Conservation (phyloP, 2,329 filamentous ascomycete genomes). For the Lizonia empirigonia region DNA sequence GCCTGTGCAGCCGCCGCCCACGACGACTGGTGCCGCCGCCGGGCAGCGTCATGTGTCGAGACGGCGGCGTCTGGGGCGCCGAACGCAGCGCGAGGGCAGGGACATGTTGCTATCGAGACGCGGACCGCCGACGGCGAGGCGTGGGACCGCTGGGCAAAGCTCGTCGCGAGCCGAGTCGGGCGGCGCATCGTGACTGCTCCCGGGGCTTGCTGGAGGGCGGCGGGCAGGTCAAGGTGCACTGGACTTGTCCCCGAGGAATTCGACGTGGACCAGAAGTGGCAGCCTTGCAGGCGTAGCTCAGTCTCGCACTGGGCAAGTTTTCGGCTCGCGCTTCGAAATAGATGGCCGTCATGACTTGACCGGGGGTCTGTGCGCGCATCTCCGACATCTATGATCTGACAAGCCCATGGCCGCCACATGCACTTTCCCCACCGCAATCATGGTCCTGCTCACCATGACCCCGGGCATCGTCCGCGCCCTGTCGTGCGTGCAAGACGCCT, state of each 20-base stretch:
- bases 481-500: slow-evolving; percentile 36
- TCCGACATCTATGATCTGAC: slow-evolving; percentile 7
- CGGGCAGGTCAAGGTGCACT: slow-evolving; percentile 27
- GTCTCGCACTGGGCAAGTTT: slow-evolving; percentile 25
- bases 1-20: slow-evolving; percentile 67
- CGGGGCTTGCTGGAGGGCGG: background rate
- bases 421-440: slow-evolving; percentile 43
- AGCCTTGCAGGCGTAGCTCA: slow-evolving; percentile 16
- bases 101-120: slow-evolving; percentile 31
- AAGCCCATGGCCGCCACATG: slow-evolving; percentile 55
- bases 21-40: slow-evolving; percentile 63
- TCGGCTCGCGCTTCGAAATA: slow-evolving; percentile 3
- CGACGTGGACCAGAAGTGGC: slow-evolving; percentile 7
- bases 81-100: slow-evolving; percentile 17
- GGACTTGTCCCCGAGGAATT: slow-evolving; percentile 23
- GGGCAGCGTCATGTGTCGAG: slow-evolving; percentile 43
- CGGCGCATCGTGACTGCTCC: slow-evolving; percentile 40
- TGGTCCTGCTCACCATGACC: slow-evolving; percentile 83
- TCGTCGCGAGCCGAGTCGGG: slow-evolving; percentile 45
- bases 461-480: slow-evolving; percentile 69
- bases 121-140: slow-evolving; percentile 17
- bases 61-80: slow-evolving; percentile 21
- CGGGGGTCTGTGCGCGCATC: background rate
- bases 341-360: slow-evolving; percentile 29
- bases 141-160: slow-evolving; percentile 29